These are phyloP conservation scores for Papiliotrema laurentii DNA, from an alignment of 1,284 basidiomycete genomes.

Conservation along the genomic window DNA sequence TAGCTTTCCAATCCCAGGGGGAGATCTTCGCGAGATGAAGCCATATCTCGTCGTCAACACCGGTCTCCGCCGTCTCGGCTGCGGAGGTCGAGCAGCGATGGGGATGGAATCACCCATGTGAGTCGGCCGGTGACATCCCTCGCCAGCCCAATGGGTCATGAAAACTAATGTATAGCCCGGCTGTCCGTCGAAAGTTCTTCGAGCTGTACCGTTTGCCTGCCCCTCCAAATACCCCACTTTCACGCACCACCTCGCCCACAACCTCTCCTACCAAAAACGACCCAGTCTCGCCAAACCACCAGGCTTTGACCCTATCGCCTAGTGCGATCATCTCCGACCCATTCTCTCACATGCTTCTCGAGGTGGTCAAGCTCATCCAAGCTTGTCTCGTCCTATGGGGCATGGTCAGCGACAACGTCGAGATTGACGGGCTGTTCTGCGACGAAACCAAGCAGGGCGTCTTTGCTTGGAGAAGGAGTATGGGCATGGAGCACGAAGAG, in stretches of 20 bases:
- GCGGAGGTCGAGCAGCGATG: slow-evolving; percentile 42
- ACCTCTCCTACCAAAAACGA: slow-evolving; percentile 2
- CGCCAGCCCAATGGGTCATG: not conserved
- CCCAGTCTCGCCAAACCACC: not conserved
- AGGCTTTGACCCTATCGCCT: not conserved
- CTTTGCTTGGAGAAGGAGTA: slow-evolving; percentile 32
- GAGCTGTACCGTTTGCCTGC: slow-evolving; percentile 36
- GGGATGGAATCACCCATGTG: slow-evolving; percentile 40
- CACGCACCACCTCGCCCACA: slow-evolving; percentile 3
- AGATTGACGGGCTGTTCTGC: slow-evolving; percentile 42
- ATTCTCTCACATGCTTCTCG: slow-evolving; percentile 32
- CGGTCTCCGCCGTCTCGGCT: slow-evolving; percentile 39
- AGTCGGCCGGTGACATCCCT: slow-evolving; percentile 3
- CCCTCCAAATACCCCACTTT: slow-evolving; percentile 11
- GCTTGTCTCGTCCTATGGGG: slow-evolving; percentile 38
- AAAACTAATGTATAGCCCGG: slow-evolving; percentile 19
- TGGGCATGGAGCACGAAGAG: slow-evolving; percentile 45
- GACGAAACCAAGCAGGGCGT: slow-evolving; percentile 45
- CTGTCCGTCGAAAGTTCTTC: slow-evolving; percentile 41
- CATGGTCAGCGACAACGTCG: slow-evolving; percentile 24
- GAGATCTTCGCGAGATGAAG: slow-evolving; percentile 38
- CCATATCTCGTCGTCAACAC: slow-evolving; percentile 43
- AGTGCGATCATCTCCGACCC: slow-evolving; percentile 23
- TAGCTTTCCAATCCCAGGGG: slow-evolving; percentile 31
- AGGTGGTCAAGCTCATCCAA: slow-evolving; percentile 42